Conservation (phyloP, 106 monocot species). For the Phalaenopsis equestris region DNA sequence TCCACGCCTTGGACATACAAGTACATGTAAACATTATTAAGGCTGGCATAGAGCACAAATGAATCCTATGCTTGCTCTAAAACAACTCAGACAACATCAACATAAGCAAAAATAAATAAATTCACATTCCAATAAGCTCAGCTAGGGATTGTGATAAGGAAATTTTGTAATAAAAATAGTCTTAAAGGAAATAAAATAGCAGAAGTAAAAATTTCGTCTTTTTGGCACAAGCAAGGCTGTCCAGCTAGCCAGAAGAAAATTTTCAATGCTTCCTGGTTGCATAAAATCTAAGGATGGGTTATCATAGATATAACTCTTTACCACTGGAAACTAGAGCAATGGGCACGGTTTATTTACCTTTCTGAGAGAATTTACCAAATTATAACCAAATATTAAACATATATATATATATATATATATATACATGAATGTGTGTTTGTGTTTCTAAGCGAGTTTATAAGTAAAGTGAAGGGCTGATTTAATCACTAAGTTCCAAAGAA, state of each 20-base stretch:
- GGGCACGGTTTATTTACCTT: not conserved
- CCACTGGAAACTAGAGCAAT: not conserved
- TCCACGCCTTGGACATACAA: constrained; percentile 87
- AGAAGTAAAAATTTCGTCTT: not conserved
- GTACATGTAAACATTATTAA: constrained; percentile 81
- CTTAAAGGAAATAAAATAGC: not conserved
- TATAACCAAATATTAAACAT: not conserved
- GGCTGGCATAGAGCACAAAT: constrained; percentile 14
- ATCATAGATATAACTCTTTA: not conserved
- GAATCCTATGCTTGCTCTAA: not conserved
- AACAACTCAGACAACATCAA: not conserved
- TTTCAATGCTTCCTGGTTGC: not conserved
- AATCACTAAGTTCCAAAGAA: not conserved
- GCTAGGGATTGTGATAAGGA: not conserved
- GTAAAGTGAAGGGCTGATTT: not conserved
- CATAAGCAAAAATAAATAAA: too few relatives aligned
- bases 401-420: not conserved
- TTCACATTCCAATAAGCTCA: not conserved
- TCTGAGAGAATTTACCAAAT: not conserved
- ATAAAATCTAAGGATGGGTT: not conserved
- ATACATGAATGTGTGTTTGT: not conserved
- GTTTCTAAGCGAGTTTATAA: not conserved
- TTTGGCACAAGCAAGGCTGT: not conserved
- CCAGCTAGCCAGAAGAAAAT: not conserved
- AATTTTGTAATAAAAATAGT: not conserved